A percentile compares a stretch with the other conserved stretches of the same genome.
These are phyloP conservation scores for Penicillium longicatenatum DNA, from an alignment of 495 filamentous ascomycete genomes.

Conservation along the genomic window DNA sequence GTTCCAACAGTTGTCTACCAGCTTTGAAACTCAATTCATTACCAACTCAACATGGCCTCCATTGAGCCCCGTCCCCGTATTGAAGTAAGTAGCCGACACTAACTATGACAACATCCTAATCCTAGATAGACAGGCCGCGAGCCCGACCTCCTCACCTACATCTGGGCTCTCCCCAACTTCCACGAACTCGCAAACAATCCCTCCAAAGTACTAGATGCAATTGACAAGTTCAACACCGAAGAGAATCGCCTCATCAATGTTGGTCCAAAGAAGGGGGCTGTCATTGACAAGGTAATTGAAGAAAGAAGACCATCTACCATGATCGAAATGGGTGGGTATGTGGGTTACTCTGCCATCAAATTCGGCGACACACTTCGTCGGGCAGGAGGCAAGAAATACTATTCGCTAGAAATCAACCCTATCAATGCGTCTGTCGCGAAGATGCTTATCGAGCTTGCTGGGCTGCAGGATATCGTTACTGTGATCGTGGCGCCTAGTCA, in stretches of 20 bases:
- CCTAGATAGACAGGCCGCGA: slow-evolving; percentile 52
- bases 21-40: background rate
- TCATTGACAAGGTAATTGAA: slow-evolving; percentile 59
- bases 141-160: slow-evolving; percentile 63
- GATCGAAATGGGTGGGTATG: slow-evolving; percentile 75
- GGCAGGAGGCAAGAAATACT: slow-evolving; percentile 55
- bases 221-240: slow-evolving; percentile 47
- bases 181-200: slow-evolving; percentile 42
- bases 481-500: slow-evolving; percentile 21
- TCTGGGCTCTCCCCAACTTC: slow-evolving; percentile 54
- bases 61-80: background rate
- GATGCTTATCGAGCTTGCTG: slow-evolving; percentile 63
- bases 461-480: slow-evolving; percentile 56
- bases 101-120: background rate
- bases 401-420: slow-evolving; percentile 62
- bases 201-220: slow-evolving; percentile 60
- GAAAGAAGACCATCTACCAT: slow-evolving; percentile 61
- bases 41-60: background rate
- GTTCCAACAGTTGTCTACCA: background rate
- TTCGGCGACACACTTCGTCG: slow-evolving; percentile 59
- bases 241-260: slow-evolving; percentile 72
- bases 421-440: slow-evolving; percentile 61
- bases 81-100: background rate
- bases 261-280: slow-evolving; percentile 63
- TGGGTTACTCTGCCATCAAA: slow-evolving; percentile 71